Evolutionary conservation across 805 yeast genomes (phyloP).

Genomic region (Candida sphagnicola): DNA sequence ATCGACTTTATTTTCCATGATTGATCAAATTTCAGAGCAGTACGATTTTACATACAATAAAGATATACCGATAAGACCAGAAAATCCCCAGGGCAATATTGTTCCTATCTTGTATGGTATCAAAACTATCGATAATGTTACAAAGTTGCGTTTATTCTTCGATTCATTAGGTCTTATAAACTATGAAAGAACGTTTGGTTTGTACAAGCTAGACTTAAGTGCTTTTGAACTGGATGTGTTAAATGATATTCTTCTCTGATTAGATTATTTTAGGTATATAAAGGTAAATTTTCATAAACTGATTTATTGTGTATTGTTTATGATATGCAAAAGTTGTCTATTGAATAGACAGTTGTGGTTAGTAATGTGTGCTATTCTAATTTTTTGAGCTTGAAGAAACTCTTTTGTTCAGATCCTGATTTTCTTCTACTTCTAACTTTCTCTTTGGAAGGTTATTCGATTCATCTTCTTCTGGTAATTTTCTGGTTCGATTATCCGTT

Average conservation of each 20-base stretch:
- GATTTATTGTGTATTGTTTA: too few species aligned
- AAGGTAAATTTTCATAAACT: too few species aligned
- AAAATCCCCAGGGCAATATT: constrained; percentile 25
- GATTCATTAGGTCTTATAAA: constrained; percentile 59
- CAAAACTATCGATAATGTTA: constrained; percentile 32
- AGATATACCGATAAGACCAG: constrained; percentile 35
- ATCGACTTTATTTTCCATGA: constrained; percentile 28
- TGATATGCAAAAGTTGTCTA: too few species aligned
- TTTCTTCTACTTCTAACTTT: background rate
- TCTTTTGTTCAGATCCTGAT: background rate
- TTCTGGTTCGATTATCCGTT: background rate
- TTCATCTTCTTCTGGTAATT: background rate
- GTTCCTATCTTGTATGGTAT: constrained; percentile 47
- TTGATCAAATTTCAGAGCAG: constrained; percentile 44
- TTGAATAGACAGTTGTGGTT: too few species aligned
- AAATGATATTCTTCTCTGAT: constrained; percentile 42
- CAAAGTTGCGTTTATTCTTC: constrained; percentile 59
- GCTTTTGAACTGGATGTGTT: constrained; percentile 55
- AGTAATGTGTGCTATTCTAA: too few species aligned
- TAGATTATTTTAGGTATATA: too few species aligned
- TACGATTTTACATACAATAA: constrained; percentile 27
- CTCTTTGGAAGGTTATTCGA: background rate
- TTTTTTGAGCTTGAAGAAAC: background rate
- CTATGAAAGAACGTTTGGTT: constrained; percentile 62
- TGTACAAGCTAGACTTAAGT: constrained; percentile 28